Conservation (phyloP, 1,139 yeast species). For the Sugiyamaella sp. region DNA sequence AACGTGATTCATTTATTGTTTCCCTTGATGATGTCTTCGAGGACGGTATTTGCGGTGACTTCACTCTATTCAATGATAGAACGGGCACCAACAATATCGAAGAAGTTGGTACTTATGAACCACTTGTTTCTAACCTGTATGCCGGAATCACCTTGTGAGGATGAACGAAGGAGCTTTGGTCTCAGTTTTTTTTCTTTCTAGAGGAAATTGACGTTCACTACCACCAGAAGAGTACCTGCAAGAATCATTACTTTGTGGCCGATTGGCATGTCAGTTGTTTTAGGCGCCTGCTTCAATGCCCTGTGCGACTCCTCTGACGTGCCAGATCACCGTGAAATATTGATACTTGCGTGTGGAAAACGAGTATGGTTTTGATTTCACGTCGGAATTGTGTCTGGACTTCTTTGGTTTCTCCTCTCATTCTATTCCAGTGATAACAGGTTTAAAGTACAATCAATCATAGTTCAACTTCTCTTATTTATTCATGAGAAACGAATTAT, state of each 20-base stretch:
- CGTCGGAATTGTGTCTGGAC: slow-evolving; percentile 7
- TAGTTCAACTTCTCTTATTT: not conserved
- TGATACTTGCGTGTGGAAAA: not conserved
- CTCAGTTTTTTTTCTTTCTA: not conserved
- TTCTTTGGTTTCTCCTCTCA: slow-evolving; percentile 8
- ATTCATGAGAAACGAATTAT: not conserved
- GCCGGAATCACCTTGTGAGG: slow-evolving; percentile 31
- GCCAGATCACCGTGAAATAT: not conserved
- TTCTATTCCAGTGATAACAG: not conserved
- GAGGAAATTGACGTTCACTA: slow-evolving; percentile 6
- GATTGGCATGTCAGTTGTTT: not conserved
- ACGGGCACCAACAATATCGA: slow-evolving; percentile 20
- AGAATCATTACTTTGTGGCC: not conserved
- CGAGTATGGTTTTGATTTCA: not conserved
- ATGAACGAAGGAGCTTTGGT: not conserved
- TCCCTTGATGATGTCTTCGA: slow-evolving; percentile 16
- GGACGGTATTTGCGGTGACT: slow-evolving; percentile 22
- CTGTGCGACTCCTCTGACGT: slow-evolving; percentile 2
- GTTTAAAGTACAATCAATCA: not conserved
- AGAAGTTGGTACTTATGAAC: slow-evolving; percentile 25
- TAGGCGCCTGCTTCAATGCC: not conserved
- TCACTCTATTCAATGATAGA: slow-evolving; percentile 23
- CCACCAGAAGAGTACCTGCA: slow-evolving; percentile 11
- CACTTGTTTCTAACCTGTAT: slow-evolving; percentile 32
- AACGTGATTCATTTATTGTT: slow-evolving; percentile 1